These are phyloP conservation scores for Angomonas deanei DNA, from an alignment of 208 protist genomes.

Conservation along the genomic window DNA sequence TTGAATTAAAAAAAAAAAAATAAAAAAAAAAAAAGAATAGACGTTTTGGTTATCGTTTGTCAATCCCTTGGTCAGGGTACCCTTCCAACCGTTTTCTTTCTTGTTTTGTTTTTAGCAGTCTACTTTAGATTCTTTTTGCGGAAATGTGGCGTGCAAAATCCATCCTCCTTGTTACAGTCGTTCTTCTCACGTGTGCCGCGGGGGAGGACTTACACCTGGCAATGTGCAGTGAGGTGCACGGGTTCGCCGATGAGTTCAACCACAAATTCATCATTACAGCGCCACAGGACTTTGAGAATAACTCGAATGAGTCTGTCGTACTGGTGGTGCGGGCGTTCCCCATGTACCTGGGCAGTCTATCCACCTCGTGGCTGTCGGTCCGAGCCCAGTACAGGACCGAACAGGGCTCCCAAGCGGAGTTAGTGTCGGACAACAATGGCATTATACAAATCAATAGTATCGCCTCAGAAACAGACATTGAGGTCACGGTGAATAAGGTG, in stretches of 20 bases:
- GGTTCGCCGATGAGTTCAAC: slow-evolving; percentile 70
- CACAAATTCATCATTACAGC: slow-evolving; percentile 50
- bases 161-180: neutral
- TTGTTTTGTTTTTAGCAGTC: neutral
- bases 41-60: too few relatives aligned
- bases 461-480: slow-evolving; percentile 37
- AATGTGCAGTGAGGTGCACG: slow-evolving; percentile 57
- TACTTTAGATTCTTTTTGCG: slow-evolving; percentile 4
- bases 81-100: slow-evolving; percentile 10
- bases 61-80: too few relatives aligned
- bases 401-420: slow-evolving; percentile 19
- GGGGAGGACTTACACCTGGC: slow-evolving; percentile 5
- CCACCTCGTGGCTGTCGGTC: slow-evolving; percentile 45
- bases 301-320: slow-evolving; percentile 40
- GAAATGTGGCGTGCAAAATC: neutral
- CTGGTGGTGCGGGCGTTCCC: slow-evolving; percentile 50
- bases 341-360: slow-evolving; percentile 15
- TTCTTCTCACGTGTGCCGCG: neutral
- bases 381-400: slow-evolving; percentile 49
- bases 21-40: too few relatives aligned
- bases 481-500: slow-evolving; percentile 48
- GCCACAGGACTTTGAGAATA: slow-evolving; percentile 15
- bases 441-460: slow-evolving; percentile 48
- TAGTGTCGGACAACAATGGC: slow-evolving; percentile 47
- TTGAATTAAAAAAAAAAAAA: too few relatives aligned